These are phyloP conservation scores for Gonium pectorale DNA, from an alignment of 139 green algal species.

Conservation along the genomic window DNA sequence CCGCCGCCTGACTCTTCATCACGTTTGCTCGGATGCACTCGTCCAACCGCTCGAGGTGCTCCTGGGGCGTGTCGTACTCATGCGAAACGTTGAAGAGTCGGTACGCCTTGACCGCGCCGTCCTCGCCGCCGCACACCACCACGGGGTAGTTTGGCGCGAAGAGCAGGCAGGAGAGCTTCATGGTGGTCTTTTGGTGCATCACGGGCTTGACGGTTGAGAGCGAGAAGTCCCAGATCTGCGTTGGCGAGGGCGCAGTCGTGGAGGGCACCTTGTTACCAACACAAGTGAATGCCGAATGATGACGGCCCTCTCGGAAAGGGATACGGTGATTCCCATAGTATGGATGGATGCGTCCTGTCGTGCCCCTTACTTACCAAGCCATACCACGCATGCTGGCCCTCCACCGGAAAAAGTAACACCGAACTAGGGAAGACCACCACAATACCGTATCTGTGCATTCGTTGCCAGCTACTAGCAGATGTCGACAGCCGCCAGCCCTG, in stretches of 20 bases:
- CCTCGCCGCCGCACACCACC: slow-evolving; percentile 71
- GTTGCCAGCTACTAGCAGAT: no score
- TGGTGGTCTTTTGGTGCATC: slow-evolving; percentile 63
- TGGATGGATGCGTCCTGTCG: no score
- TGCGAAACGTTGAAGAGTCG: slow-evolving; percentile 67
- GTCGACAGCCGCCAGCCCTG: no score
- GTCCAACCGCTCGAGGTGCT: slow-evolving; percentile 69
- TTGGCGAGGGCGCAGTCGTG: background rate
- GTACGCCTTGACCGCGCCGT: slow-evolving; percentile 66
- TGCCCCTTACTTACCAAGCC: no score
- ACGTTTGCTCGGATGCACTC: slow-evolving; percentile 74
- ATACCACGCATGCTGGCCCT: no score
- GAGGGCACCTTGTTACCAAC: no score
- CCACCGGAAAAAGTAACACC: no score
- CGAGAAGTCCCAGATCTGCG: slow-evolving; percentile 86
- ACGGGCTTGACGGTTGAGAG: slow-evolving; percentile 81
- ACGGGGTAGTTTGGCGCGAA: slow-evolving; percentile 73
- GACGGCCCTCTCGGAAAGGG: no score
- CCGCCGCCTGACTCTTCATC: slow-evolving; percentile 62
- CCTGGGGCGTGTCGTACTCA: slow-evolving; percentile 58
- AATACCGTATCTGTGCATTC: no score
- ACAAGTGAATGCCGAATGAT: no score
- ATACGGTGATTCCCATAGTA: no score
- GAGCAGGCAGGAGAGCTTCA: slow-evolving; percentile 65
- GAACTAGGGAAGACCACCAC: no score